Evolutionary conservation across 2,329 filamentous ascomycete genomes (phyloP).

Genomic region (Aspergillus costaricaensis): DNA sequence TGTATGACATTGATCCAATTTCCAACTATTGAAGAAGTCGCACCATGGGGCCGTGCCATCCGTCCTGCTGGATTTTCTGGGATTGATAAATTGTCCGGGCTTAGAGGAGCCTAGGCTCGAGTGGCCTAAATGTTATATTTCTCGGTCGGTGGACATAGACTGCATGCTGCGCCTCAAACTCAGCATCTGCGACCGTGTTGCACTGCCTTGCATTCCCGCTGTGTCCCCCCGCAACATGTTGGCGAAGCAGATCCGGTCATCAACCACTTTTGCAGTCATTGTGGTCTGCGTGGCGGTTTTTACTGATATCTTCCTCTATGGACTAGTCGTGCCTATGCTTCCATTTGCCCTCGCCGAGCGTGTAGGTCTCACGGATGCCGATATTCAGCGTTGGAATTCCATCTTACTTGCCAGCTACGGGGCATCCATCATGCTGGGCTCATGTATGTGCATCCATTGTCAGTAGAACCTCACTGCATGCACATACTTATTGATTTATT

Average conservation of each 20-base stretch:
- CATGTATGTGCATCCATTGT: not conserved
- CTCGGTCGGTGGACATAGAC: too few relatives aligned
- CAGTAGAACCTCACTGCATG: not conserved
- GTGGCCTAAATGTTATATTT: not conserved
- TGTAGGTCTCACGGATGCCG: not conserved
- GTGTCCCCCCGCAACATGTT: not conserved
- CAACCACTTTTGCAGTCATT: slow-evolving; percentile 10
- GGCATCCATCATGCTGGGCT: not conserved
- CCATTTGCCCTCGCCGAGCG: slow-evolving; percentile 6
- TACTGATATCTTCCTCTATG: slow-evolving; percentile 25
- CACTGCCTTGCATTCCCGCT: not conserved
- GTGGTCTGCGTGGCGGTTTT: slow-evolving; percentile 15
- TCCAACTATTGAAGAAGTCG: too few relatives aligned
- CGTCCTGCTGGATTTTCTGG: too few relatives aligned
- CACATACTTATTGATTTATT: not conserved
- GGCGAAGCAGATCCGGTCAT: slow-evolving; percentile 3
- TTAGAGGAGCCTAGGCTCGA: too few relatives aligned
- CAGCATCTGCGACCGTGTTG: not conserved
- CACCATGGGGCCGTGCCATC: too few relatives aligned
- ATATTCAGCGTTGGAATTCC: not conserved
- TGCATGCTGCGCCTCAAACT: not conserved
- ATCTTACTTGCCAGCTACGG: not conserved
- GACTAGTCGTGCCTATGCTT: slow-evolving; percentile 24
- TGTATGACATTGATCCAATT: too few relatives aligned
- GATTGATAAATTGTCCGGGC: too few relatives aligned